Evolutionary conservation across 495 filamentous ascomycete species (phyloP).

Genomic region (Neurospora sp.): DNA sequence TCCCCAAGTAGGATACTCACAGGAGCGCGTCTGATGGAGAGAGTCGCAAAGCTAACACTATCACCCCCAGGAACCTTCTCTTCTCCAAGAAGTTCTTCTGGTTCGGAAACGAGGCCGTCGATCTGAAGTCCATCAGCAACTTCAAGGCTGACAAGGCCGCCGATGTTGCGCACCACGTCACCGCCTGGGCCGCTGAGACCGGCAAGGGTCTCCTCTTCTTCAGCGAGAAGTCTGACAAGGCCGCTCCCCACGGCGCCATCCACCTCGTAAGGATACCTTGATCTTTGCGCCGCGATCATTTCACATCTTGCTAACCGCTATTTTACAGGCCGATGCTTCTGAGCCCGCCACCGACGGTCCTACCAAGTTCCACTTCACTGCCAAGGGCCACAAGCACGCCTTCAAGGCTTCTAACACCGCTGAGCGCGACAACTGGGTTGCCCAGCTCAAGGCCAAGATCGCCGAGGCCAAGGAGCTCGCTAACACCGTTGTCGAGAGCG

Average conservation of each 20-base stretch:
- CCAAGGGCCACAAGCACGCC: conserved; percentile 77
- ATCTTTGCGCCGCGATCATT: background rate
- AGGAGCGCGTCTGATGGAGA: background rate
- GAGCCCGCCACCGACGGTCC: conserved; percentile 65
- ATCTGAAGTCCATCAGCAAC: conserved; percentile 57
- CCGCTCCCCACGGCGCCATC: conserved; percentile 67
- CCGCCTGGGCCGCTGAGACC: conserved; percentile 83
- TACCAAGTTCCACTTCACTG: conserved; percentile 74
- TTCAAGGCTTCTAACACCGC: conserved; percentile 65
- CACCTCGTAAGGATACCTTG: conserved; percentile 55
- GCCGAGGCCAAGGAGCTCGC: conserved; percentile 67
- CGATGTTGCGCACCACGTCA: conserved; percentile 65
- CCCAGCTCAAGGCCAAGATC: conserved; percentile 63
- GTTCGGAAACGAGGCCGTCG: conserved; percentile 74
- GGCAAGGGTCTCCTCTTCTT: conserved; percentile 94
- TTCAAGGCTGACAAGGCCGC: conserved; percentile 82
- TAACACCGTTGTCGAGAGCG: conserved; percentile 55
- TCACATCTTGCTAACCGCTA: conserved; percentile 10
- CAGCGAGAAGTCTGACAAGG: conserved; percentile 75
- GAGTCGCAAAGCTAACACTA: conserved; percentile 9
- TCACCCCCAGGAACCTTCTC: conserved; percentile 31
- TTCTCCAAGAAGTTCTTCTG: conserved; percentile 63
- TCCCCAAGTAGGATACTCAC: conserved; percentile 69
- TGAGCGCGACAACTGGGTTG: conserved; percentile 89
- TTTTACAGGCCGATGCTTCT: conserved; percentile 61